A percentile compares a stretch with the other conserved stretches of the same genome.
phyloP scores from a whole-genome alignment of 2,329 filamentous ascomycete genomes.

The Xylaria sp. region DNA sequence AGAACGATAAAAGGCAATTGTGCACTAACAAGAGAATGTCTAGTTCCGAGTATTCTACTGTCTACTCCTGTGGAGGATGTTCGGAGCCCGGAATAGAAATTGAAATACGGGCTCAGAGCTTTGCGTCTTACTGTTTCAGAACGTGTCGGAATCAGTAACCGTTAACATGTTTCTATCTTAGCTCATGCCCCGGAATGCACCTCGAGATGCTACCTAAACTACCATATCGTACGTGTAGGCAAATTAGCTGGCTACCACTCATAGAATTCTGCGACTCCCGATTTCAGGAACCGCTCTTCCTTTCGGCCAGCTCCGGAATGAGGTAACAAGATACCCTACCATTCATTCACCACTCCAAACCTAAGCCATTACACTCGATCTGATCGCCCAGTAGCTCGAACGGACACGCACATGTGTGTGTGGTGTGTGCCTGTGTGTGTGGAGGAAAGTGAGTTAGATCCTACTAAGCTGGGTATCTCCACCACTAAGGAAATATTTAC shows the following conservation, averaged over 20 bases:
- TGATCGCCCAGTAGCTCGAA: neutral
- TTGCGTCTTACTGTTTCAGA: slow-evolving; percentile 43
- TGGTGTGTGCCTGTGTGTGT: neutral
- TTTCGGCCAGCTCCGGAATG: slow-evolving; percentile 25
- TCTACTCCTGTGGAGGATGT: neutral
- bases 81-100: slow-evolving; percentile 39
- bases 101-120: slow-evolving; percentile 19
- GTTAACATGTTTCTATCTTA: slow-evolving; percentile 8
- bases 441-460: neutral
- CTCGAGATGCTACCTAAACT: slow-evolving; percentile 20
- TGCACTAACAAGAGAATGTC: neutral
- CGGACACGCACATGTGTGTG: neutral
- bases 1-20: neutral
- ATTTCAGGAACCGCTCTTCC: neutral
- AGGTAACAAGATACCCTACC: slow-evolving; percentile 14
- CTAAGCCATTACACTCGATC: neutral
- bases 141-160: slow-evolving; percentile 40
- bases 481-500: slow-evolving; percentile 6
- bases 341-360: slow-evolving; percentile 1
- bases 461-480: slow-evolving; percentile 1
- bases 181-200: slow-evolving; percentile 18
- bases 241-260: slow-evolving; percentile 11
- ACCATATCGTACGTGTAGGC: slow-evolving; percentile 4
- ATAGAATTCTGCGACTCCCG: slow-evolving; percentile 1
- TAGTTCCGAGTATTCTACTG: neutral